Evolutionary conservation across 2,329 filamentous ascomycete species (phyloP).

Genomic region (Mollisiaceae sp.): DNA sequence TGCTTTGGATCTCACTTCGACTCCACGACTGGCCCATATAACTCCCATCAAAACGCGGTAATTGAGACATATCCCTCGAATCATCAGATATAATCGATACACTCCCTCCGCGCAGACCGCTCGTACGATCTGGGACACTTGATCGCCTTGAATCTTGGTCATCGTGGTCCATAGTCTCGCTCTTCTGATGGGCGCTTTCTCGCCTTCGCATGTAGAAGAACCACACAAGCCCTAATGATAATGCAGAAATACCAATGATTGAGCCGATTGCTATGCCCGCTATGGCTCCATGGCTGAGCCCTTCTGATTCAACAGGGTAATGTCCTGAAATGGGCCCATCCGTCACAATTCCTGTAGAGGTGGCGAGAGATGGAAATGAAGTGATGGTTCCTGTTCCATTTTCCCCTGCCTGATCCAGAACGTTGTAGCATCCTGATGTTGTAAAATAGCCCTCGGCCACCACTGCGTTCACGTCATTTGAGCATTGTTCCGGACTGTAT

Average conservation of each 20-base stretch:
- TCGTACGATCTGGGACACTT: not conserved
- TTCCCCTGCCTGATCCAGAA: not conserved
- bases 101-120: not conserved
- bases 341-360: not conserved
- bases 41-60: conserved; percentile 6
- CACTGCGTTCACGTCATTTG: not conserved
- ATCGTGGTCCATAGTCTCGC: not conserved
- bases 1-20: not conserved
- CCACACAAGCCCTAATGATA: not conserved
- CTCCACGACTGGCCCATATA: conserved; percentile 9
- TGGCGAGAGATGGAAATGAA: not conserved
- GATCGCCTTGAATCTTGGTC: not conserved
- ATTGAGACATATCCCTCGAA: conserved; percentile 5
- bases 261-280: conserved; percentile 50
- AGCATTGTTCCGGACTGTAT: not conserved
- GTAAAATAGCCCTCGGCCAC: too few species aligned
- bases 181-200: not conserved
- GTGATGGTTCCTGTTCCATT: conserved; percentile 1
- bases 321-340: not conserved
- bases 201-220: not conserved
- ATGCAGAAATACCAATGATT: conserved; percentile 46
- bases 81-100: conserved; percentile 7
- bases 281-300: not conserved
- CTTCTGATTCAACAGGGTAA: not conserved
- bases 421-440: not conserved